Evolutionary conservation across 352 stramenopile species (phyloP).

Genomic region (Globisporangium polare): DNA sequence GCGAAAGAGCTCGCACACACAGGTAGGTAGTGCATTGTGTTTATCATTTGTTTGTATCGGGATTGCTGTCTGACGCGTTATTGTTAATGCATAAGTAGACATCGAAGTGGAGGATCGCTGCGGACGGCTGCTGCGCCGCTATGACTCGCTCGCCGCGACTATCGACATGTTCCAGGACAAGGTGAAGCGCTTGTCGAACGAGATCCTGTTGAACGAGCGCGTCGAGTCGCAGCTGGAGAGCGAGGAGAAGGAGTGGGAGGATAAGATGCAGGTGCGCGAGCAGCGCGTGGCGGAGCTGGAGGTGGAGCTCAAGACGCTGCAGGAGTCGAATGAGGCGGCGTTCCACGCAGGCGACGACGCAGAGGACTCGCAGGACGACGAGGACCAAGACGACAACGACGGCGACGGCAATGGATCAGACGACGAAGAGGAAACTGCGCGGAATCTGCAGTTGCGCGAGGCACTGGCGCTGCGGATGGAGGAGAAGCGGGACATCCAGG

Average conservation of each 20-base stretch:
- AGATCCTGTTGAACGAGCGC: constrained; percentile 46
- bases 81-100: neutral
- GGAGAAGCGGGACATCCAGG: constrained; percentile 59
- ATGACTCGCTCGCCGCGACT: constrained; percentile 37
- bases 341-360: neutral
- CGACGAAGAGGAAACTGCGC: constrained; percentile 11
- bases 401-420: constrained; percentile 1
- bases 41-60: too few species aligned
- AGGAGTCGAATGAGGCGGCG: constrained; percentile 24
- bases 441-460: constrained; percentile 35
- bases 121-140: constrained; percentile 30
- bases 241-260: constrained; percentile 57
- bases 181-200: constrained; percentile 26
- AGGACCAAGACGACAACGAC: constrained; percentile 9
- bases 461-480: constrained; percentile 45
- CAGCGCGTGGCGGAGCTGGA: constrained; percentile 41
- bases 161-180: constrained; percentile 35
- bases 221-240: constrained; percentile 51
- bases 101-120: constrained; percentile 21
- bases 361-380: constrained; percentile 5
- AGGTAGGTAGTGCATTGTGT: neutral
- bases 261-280: constrained; percentile 50
- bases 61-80: too few species aligned
- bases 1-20: constrained; percentile 19
- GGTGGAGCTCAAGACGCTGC: constrained; percentile 46